A percentile compares a stretch with the other conserved stretches of the same genome.
Evolutionary conservation across 257 asterid genomes (phyloP).

Genomic region (Capsicum rhomboideum): DNA sequence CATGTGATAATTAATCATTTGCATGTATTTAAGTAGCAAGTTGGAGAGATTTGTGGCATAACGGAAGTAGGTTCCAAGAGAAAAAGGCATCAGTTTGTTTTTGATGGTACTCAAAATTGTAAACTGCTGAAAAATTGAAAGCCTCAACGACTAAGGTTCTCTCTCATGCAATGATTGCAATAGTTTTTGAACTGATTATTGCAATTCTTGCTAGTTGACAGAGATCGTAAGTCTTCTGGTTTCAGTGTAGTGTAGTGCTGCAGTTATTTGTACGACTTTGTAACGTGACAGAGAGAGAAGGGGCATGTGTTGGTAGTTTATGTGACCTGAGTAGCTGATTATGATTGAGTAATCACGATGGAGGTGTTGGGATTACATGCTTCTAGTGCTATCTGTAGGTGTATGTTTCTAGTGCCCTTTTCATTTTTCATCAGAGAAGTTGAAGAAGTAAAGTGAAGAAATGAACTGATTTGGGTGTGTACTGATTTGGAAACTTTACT

Average conservation of each 20-base stretch:
- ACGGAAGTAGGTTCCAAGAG: neutral
- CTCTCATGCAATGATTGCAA: neutral
- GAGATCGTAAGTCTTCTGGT: neutral
- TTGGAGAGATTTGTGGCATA: neutral
- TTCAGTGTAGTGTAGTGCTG: neutral
- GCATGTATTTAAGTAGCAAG: neutral
- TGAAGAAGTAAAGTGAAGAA: too few species aligned
- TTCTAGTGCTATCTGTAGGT: too few species aligned
- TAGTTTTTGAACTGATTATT: neutral
- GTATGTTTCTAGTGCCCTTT: too few species aligned
- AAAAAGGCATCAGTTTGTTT: neutral
- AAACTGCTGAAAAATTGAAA: neutral
- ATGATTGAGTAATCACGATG: neutral
- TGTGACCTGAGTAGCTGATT: neutral
- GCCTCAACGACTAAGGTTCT: neutral
- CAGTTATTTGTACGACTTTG: too few species aligned
- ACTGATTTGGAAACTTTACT: too few species aligned
- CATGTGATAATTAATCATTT: neutral
- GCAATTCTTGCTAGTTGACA: neutral
- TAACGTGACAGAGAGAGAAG: too few species aligned
- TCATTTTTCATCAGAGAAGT: too few species aligned
- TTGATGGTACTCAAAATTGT: neutral
- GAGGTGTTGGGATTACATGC: too few species aligned
- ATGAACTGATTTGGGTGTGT: too few species aligned
- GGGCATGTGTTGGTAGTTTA: neutral